Conservation (phyloP, 176 grass and related monocot species). For the Dendrocalamus sinicus region DNA sequence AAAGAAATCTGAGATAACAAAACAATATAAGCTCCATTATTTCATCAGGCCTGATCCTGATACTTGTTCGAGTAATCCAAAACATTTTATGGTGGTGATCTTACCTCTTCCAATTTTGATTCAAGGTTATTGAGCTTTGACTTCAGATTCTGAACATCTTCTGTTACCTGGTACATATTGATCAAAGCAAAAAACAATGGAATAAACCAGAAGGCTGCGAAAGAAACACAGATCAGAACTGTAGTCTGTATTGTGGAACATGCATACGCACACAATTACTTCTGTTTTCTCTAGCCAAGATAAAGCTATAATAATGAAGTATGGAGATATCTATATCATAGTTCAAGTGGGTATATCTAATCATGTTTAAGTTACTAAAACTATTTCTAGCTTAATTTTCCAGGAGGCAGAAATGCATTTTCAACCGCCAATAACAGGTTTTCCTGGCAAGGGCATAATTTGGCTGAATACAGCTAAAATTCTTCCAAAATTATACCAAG, state of each 20-base stretch:
- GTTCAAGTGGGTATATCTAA: neutral
- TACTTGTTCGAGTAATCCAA: conserved; percentile 28
- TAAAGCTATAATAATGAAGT: neutral
- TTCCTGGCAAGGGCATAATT: conserved; percentile 12
- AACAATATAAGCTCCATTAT: conserved; percentile 27
- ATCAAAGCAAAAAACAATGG: conserved; percentile 37
- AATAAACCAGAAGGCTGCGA: neutral
- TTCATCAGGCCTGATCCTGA: neutral
- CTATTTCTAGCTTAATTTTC: conserved; percentile 13
- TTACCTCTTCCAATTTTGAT: conserved; percentile 89
- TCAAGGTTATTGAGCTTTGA: conserved; percentile 81
- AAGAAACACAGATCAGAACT: conserved; percentile 11
- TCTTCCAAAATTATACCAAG: conserved; percentile 1
- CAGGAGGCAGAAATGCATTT: neutral
- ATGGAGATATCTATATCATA: conserved; percentile 8
- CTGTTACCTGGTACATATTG: conserved; percentile 68
- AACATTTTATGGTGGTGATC: conserved; percentile 35
- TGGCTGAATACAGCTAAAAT: conserved; percentile 7
- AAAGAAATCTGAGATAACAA: neutral
- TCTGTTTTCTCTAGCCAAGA: conserved; percentile 3
- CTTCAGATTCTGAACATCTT: conserved; percentile 89
- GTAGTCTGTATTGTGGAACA: neutral
- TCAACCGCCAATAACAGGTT: neutral
- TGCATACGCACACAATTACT: neutral
- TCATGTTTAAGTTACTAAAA: neutral